Conservation (phyloP, 305 asterid genomes). For the Fraxinus angustifolia region DNA sequence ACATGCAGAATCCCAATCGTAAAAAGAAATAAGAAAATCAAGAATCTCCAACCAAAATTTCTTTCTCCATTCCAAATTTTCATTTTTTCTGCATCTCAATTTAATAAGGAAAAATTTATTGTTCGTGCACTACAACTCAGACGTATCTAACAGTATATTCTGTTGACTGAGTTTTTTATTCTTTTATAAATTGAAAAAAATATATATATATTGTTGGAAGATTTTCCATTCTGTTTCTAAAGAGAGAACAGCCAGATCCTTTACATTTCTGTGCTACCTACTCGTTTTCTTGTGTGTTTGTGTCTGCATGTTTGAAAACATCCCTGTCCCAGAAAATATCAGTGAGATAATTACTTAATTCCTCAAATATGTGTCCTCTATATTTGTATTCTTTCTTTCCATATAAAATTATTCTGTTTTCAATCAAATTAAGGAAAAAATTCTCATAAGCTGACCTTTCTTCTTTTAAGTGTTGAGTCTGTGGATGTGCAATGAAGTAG, state of each 20-base stretch:
- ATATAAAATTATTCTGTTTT: background rate
- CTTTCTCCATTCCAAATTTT: background rate
- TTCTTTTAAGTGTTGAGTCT: background rate
- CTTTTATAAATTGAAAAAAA: background rate
- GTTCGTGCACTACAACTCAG: background rate
- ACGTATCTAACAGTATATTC: background rate
- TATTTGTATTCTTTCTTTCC: background rate
- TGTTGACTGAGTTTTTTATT: background rate
- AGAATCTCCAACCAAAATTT: background rate
- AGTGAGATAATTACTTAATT: background rate
- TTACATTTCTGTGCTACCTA: background rate
- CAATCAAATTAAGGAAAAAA: background rate
- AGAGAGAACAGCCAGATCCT: background rate
- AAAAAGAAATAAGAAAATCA: background rate
- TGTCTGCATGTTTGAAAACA: background rate
- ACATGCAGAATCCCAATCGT: background rate
- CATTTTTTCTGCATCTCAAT: background rate
- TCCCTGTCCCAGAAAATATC: background rate
- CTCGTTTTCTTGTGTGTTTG: background rate
- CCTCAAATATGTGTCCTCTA: background rate
- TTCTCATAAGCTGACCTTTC: background rate
- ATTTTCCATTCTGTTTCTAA: background rate
- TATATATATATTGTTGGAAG: background rate
- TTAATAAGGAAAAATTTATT: background rate
- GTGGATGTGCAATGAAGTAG: background rate